phyloP scores from a whole-genome alignment of 192 early-diverging fungal genomes.

The Gaertneriomyces sp. region DNA sequence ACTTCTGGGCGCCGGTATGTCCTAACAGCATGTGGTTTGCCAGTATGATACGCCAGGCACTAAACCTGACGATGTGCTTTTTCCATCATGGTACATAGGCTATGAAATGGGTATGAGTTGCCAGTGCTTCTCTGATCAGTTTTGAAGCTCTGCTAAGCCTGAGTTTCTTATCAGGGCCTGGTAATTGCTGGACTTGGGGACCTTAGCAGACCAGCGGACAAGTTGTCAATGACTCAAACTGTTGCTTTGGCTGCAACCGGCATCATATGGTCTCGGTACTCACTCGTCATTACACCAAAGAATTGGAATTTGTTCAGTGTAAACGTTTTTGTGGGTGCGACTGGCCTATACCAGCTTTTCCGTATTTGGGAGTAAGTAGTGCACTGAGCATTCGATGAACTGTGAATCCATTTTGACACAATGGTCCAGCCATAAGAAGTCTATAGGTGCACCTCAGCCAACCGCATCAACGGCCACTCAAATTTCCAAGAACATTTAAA shows the following conservation, averaged over 20 bases:
- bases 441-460: too few relatives aligned
- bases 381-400: too few relatives aligned
- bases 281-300: slow-evolving; percentile 87
- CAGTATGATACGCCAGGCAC: too few relatives aligned
- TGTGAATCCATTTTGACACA: too few relatives aligned
- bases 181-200: slow-evolving; percentile 93
- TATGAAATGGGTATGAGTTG: slow-evolving; percentile 73
- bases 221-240: slow-evolving; percentile 81
- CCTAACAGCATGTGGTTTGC: too few relatives aligned
- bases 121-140: slow-evolving; percentile 4
- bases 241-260: slow-evolving; percentile 87
- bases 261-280: slow-evolving; percentile 96
- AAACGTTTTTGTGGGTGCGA: slow-evolving; percentile 90
- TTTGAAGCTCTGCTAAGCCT: background rate
- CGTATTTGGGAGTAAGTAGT: slow-evolving; percentile 67
- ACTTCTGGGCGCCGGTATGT: slow-evolving; percentile 88
- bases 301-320: slow-evolving; percentile 89
- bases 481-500: too few relatives aligned
- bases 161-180: slow-evolving; percentile 58
- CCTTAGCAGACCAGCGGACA: slow-evolving; percentile 82
- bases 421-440: too few relatives aligned
- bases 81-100: slow-evolving; percentile 13
- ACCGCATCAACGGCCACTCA: too few relatives aligned
- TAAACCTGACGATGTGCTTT: too few relatives aligned
- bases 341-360: slow-evolving; percentile 80